Evolutionary conservation across 2,329 filamentous ascomycete genomes (phyloP), one percentile per base, ranked within the genome.

Genomic region (Fusarium newnesense): DNA sequence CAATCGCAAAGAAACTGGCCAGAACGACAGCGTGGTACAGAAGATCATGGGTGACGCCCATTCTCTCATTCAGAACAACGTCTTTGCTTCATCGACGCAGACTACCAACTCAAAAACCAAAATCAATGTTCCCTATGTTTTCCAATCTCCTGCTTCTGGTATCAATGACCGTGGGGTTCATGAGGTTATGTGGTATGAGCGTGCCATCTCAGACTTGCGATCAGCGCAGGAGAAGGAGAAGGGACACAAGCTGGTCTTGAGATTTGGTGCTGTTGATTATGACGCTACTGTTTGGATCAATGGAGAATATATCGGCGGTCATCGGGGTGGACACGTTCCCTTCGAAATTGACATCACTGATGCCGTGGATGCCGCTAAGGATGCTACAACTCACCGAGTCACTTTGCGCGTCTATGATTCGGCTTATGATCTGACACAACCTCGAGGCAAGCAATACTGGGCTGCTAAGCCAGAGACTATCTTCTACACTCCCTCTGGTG

Each of bases 391-490:
- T 4, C 75, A 84, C 15, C 81, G 84, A 4, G 76, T 93, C 9
- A 89, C 87, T 0, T 60, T 92, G 7, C 84, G 91, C 7, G 88
- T 92, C 0, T 87, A 87, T 43, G 91, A 93, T 79, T 92, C 90
- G 1, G 88, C 90, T 0, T 88, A 87, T 67, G 91, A 93, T 67
- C 81, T 92, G 12, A 87, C 87, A 0, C 91, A 93, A 78, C 91
- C 89, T 2, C 84, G 91, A 37, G 91, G 91, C 0, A 93, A 93
- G 79, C 91, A 93, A 79, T 91, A 90, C 76, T 91, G 89, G 89
- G 86, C 84, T 7, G 86, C 87, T 2, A 84, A 89, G 78, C 88
- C 89, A 0, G 88, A 91, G 77, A 88, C 86, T 58, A 89, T 89
- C 74, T 90, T 89, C 75, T 89, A 89, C 75, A 89, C 87, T 2